Evolutionary conservation across 805 yeast genomes (phyloP), one percentile per base, ranked within the genome.

Genomic region (Candida nanaspora): DNA sequence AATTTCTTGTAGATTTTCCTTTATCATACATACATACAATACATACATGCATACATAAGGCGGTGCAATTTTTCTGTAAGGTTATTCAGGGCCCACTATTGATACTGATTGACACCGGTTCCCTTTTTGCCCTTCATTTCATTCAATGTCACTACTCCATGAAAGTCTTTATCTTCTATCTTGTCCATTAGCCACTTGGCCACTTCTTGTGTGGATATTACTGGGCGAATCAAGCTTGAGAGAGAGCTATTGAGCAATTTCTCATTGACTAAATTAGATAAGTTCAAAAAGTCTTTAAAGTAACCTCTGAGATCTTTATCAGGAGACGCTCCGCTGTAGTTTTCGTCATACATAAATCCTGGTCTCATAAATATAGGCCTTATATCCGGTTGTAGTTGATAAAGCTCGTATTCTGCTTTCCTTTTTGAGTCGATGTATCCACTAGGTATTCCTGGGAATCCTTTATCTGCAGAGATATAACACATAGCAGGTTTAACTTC

Each of bases 391-490:
- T 67, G 56, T 41, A 58, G 39, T 38, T 55, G 53, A 23, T 52
- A 52, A 18, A 78, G 57, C 48, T 76, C 81, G 20, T 59, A 57
- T 56, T 88, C 97, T 0, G 96, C 91, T 44, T 70, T 78, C 49
- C 96, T 65, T 52, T 88, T 88, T 19, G 93, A 78, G 9, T 70
- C 67, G 28, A 88, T 76, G 57, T 88, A 88, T 1, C 82, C 88
- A 0, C 63, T 52, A 1, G 93, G 91, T 6, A 84, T 62, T 19
- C 81, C 61, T 0, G 89, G 87, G 39, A 77, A 74, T 40, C 81
- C 80, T 37, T 68, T 62, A 49, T 86, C 94, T 1, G 96, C 96
- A 0, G 95, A 85, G 2, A 88, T 71, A 52, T 86, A 88, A 0
- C 83, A 86, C 53, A 82, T 81, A 8, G 76, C 62, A 16, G 26